phyloP scores from a whole-genome alignment of 495 filamentous ascomycete species.

The Daldinia decipiens region DNA sequence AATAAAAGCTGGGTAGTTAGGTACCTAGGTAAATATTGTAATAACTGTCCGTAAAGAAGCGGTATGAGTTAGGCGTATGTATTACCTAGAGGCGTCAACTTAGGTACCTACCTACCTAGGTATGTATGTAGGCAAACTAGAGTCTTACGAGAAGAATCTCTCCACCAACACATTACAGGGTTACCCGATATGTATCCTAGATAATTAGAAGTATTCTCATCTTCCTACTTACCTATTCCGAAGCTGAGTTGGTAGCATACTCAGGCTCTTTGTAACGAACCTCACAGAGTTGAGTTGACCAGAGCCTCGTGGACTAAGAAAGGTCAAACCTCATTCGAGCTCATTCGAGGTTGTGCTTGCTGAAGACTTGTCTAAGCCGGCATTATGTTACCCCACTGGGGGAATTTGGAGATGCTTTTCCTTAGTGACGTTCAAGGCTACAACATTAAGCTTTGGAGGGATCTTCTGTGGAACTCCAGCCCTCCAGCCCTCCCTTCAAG shows the following conservation, averaged over 20 bases:
- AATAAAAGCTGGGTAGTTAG: slow-evolving; percentile 13
- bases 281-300: background rate
- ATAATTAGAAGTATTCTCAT: background rate
- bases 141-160: slow-evolving; percentile 30
- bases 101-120: no score
- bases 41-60: slow-evolving; percentile 18
- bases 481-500: slow-evolving; percentile 34
- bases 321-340: no score
- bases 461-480: slow-evolving; percentile 32
- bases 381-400: slow-evolving; percentile 26
- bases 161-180: background rate
- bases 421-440: slow-evolving; percentile 28
- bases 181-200: background rate
- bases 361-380: slow-evolving; percentile 6
- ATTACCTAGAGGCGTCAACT: slow-evolving; percentile 1
- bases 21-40: background rate
- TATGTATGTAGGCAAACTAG: background rate
- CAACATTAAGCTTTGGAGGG: slow-evolving; percentile 15
- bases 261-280: slow-evolving; percentile 1
- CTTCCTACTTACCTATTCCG: background rate
- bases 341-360: background rate
- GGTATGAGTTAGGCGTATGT: slow-evolving; percentile 21
- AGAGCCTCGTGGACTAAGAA: slow-evolving; percentile 13
- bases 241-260: background rate
- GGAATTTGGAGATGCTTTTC: slow-evolving; percentile 33